These are phyloP conservation scores for Pharus latifolius DNA, from an alignment of 176 grass and related monocot species.

Conservation along the genomic window DNA sequence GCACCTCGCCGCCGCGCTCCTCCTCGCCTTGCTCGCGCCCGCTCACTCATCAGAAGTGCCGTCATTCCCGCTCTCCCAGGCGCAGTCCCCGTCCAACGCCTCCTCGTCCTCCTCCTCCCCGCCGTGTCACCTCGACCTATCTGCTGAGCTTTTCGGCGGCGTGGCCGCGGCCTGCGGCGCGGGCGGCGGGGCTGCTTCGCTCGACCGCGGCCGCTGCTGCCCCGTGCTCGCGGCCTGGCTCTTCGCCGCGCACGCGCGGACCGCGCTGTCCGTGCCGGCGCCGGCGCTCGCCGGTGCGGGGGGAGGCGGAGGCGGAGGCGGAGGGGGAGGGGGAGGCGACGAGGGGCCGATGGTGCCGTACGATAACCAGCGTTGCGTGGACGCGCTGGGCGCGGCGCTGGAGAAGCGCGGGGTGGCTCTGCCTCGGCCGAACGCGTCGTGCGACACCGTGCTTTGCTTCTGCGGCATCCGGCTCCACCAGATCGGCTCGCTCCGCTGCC, in stretches of 20 bases:
- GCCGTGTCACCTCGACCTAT: conserved; percentile 89
- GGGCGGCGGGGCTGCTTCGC: conserved; percentile 16
- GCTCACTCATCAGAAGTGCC: not conserved
- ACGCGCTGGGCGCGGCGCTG: conserved; percentile 67
- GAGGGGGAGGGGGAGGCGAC: conserved; percentile 30
- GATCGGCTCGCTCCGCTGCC: conserved; percentile 93
- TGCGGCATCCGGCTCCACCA: conserved; percentile 97
- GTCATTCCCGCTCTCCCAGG: conserved; percentile 21
- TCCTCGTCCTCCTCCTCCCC: conserved; percentile 34
- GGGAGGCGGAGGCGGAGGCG: not conserved
- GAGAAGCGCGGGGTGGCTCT: conserved; percentile 58
- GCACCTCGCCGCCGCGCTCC: not conserved
- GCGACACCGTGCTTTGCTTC: conserved; percentile 93
- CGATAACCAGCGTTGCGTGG: conserved; percentile 94
- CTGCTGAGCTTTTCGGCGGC: conserved; percentile 91
- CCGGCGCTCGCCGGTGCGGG: conserved; percentile 16
- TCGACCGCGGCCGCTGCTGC: conserved; percentile 90
- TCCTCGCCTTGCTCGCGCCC: conserved; percentile 18
- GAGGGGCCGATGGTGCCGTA: conserved; percentile 85
- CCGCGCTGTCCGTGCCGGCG: conserved; percentile 52
- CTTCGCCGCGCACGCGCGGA: conserved; percentile 92
- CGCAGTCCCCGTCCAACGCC: conserved; percentile 21
- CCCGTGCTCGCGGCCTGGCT: conserved; percentile 96
- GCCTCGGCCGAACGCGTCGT: conserved; percentile 60
- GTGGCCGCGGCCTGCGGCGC: conserved; percentile 78